phyloP scores from a whole-genome alignment of 1,284 basidiomycete genomes.

The Pulchroboletus neoregius region DNA sequence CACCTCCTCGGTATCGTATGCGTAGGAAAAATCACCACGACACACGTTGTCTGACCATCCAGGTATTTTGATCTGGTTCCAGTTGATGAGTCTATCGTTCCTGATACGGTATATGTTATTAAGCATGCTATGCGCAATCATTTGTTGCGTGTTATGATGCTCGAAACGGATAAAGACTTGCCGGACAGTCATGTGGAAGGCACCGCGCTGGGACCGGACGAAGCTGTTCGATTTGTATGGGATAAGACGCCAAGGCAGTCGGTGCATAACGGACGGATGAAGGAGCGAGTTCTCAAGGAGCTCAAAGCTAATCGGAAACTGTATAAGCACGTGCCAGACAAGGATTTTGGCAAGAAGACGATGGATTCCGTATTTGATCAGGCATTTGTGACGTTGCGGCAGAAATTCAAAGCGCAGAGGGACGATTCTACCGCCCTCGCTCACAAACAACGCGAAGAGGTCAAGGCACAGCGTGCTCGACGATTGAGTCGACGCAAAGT shows the following conservation, averaged over 20 bases:
- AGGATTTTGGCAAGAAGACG: slow-evolving; percentile 61
- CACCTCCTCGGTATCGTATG: slow-evolving; percentile 32
- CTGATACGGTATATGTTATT: slow-evolving; percentile 10
- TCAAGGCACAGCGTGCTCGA: slow-evolving; percentile 57
- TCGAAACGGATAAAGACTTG: slow-evolving; percentile 52
- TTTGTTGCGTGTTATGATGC: slow-evolving; percentile 52
- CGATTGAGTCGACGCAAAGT: slow-evolving; percentile 56
- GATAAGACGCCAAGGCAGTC: slow-evolving; percentile 69
- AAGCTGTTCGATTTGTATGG: slow-evolving; percentile 71
- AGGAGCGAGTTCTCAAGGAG: slow-evolving; percentile 54
- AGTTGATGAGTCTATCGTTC: background rate
- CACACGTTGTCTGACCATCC: slow-evolving; percentile 58
- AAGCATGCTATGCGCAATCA: slow-evolving; percentile 69
- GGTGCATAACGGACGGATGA: slow-evolving; percentile 67
- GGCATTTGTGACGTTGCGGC: slow-evolving; percentile 60
- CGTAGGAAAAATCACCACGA: slow-evolving; percentile 59
- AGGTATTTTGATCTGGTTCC: slow-evolving; percentile 39
- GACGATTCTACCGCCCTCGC: slow-evolving; percentile 43
- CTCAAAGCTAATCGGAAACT: slow-evolving; percentile 49
- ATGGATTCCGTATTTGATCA: slow-evolving; percentile 65
- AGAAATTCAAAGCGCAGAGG: slow-evolving; percentile 59
- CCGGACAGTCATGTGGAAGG: slow-evolving; percentile 61
- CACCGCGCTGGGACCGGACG: slow-evolving; percentile 36
- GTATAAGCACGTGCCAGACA: slow-evolving; percentile 60
- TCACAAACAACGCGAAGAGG: slow-evolving; percentile 50